Conservation (phyloP, 2,329 filamentous ascomycete genomes). For the Penicillium sclerotigenum region DNA sequence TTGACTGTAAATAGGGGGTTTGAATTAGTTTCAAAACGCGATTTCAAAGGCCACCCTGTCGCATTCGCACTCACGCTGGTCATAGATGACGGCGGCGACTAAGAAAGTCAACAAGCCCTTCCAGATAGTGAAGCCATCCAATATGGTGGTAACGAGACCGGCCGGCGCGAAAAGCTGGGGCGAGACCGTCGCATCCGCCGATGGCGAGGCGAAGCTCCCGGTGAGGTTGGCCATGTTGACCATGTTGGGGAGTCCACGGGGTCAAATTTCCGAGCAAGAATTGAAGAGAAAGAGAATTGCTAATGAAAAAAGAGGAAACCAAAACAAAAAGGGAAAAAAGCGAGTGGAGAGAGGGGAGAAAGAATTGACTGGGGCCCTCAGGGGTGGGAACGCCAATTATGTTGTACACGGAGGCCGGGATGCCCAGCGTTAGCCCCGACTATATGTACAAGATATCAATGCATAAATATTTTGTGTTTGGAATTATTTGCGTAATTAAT, state of each 20-base stretch:
- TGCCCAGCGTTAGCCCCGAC: neutral
- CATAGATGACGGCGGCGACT: slow-evolving; percentile 71
- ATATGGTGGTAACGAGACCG: slow-evolving; percentile 54
- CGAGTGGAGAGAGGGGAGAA: slow-evolving; percentile 18
- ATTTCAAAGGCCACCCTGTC: neutral
- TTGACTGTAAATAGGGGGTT: slow-evolving; percentile 53
- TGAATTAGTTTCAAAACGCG: slow-evolving; percentile 12
- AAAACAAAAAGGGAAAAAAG: slow-evolving; percentile 7
- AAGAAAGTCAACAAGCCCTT: slow-evolving; percentile 69
- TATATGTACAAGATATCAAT: too few relatives aligned
- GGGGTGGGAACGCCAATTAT: slow-evolving; percentile 24
- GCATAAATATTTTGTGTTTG: neutral
- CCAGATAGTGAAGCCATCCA: slow-evolving; percentile 59
- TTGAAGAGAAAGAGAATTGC: neutral
- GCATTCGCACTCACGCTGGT: slow-evolving; percentile 68
- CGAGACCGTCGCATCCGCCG: slow-evolving; percentile 61
- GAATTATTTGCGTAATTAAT: neutral
- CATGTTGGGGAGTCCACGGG: slow-evolving; percentile 1
- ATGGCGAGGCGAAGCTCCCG: slow-evolving; percentile 66
- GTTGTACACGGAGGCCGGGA: slow-evolving; percentile 9
- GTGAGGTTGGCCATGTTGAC: slow-evolving; percentile 52
- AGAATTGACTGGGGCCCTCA: slow-evolving; percentile 17
- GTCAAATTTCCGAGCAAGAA: neutral
- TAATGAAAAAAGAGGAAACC: neutral
- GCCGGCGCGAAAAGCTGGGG: slow-evolving; percentile 49